Conservation (phyloP, 768 basidiomycete genomes). For the Leccinum subgranulosum region DNA sequence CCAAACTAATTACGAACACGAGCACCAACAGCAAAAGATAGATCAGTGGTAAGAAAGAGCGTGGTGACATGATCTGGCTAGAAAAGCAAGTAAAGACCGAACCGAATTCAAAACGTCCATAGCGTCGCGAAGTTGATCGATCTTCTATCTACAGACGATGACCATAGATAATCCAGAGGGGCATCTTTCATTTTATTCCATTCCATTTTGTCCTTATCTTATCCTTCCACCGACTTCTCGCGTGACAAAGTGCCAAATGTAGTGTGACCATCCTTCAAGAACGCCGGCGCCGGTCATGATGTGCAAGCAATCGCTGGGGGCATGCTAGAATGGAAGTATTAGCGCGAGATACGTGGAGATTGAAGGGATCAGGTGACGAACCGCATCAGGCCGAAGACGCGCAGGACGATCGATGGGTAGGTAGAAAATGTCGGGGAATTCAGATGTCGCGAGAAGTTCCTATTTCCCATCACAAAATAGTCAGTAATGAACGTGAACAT, state of each 20-base stretch:
- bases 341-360: neutral
- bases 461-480: conserved; percentile 18
- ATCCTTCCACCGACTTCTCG: conserved; percentile 32
- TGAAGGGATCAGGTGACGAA: conserved; percentile 29
- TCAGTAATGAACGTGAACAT: neutral
- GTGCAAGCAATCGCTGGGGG: conserved; percentile 45
- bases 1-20: neutral
- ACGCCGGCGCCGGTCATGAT: conserved; percentile 45
- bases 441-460: conserved; percentile 39
- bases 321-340: conserved; percentile 31
- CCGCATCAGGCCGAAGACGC: conserved; percentile 61
- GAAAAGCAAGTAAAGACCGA: neutral
- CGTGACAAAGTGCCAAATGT: conserved; percentile 48
- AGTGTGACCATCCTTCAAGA: conserved; percentile 50
- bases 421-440: conserved; percentile 56
- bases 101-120: neutral
- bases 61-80: neutral
- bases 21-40: neutral
- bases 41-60: neutral
- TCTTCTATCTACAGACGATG: neutral
- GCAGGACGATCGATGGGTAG: conserved; percentile 61
- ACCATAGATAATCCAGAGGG: neutral
- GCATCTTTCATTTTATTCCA: neutral
- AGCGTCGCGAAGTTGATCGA: neutral
- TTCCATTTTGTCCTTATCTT: conserved; percentile 9